Evolutionary conservation across 2,329 filamentous ascomycete species (phyloP).

Genomic region (Neospermospora avenae): DNA sequence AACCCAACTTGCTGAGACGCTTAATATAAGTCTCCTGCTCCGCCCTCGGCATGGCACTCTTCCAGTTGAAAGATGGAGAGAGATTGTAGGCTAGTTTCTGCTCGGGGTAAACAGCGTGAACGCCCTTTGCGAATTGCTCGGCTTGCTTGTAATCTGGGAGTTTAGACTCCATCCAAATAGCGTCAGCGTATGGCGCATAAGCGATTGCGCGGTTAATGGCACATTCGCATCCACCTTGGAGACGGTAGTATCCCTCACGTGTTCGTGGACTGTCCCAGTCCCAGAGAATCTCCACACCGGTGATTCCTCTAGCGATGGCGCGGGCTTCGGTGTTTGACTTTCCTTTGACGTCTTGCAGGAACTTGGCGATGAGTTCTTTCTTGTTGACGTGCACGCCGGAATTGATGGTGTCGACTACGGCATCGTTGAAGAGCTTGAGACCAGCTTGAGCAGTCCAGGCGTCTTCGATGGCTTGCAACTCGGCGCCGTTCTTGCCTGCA

Average conservation of each 20-base stretch:
- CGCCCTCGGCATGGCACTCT: constrained; percentile 83
- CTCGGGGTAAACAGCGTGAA: constrained; percentile 92
- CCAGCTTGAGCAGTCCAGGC: constrained; percentile 75
- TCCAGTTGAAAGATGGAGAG: constrained; percentile 99
- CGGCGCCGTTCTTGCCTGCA: constrained; percentile 72
- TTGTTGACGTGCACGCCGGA: constrained; percentile 66
- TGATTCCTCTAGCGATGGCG: constrained; percentile 71
- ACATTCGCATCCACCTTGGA: constrained; percentile 87
- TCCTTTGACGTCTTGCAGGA: constrained; percentile 66
- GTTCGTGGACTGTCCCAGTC: constrained; percentile 95
- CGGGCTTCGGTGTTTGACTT: constrained; percentile 84
- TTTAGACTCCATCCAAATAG: constrained; percentile 99
- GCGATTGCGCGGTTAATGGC: constrained; percentile 87
- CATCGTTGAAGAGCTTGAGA: constrained; percentile 87
- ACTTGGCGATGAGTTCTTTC: constrained; percentile 62
- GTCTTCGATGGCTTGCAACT: constrained; percentile 91
- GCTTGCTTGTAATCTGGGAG: constrained; percentile 89
- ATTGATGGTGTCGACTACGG: constrained; percentile 79
- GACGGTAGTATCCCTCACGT: constrained; percentile 90
- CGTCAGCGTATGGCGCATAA: constrained; percentile 88
- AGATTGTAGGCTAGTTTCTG: constrained; percentile 99
- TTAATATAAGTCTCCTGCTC: constrained; percentile 98
- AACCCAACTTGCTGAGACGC: constrained; percentile 80
- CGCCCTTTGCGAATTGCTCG: constrained; percentile 86
- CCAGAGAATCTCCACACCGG: constrained; percentile 81